Conservation (phyloP, 257 asterid genomes). For the Mentha longifolia region DNA sequence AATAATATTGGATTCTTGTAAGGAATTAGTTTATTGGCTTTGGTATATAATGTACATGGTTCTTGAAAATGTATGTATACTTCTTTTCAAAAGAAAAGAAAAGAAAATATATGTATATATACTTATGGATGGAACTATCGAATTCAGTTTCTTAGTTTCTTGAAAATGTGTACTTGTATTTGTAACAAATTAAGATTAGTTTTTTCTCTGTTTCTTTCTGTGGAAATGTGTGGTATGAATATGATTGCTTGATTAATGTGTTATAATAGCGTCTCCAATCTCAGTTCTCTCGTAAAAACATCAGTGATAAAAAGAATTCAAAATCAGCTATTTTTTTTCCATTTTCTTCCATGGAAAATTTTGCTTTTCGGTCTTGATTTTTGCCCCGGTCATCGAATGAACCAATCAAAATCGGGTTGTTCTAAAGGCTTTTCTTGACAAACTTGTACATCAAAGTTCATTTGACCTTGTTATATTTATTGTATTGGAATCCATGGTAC, state of each 20-base stretch:
- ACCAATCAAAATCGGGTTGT: neutral
- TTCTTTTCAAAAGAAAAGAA: neutral
- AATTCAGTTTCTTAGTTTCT: neutral
- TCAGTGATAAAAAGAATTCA: neutral
- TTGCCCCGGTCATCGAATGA: neutral
- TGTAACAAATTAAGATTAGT: neutral
- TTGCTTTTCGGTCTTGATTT: neutral
- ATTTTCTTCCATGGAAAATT: neutral
- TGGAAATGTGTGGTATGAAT: neutral
- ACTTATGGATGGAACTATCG: neutral
- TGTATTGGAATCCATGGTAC: neutral
- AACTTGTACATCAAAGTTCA: too few species aligned
- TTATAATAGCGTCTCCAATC: too few species aligned
- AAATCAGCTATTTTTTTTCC: neutral
- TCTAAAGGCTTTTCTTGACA: neutral
- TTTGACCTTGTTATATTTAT: too few species aligned
- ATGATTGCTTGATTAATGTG: neutral
- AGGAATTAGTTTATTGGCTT: slow-evolving; percentile 9
- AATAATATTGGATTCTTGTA: neutral
- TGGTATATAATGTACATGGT: slow-evolving; percentile 24
- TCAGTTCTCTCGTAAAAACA: too few species aligned
- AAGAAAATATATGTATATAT: neutral
- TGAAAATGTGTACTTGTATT: neutral
- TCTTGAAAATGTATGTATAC: neutral
- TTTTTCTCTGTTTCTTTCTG: neutral